phyloP scores from a whole-genome alignment of 768 basidiomycete genomes.

The Leccinellum albellum region DNA sequence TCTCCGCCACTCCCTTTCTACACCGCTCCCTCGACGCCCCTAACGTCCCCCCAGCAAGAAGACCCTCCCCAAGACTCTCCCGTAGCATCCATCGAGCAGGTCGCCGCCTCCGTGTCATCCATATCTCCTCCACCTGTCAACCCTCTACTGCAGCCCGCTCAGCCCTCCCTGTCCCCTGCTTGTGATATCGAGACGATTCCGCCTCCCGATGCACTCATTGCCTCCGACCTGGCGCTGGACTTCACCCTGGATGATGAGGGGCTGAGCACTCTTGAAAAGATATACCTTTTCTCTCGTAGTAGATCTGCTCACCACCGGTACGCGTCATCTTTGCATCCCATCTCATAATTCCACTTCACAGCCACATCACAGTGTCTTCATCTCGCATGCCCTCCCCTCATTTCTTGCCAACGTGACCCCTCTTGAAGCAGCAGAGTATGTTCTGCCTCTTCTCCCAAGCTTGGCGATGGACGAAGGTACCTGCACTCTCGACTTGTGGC shows the following conservation, averaged over 20 bases:
- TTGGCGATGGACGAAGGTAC: conserved; percentile 85
- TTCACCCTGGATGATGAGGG: conserved; percentile 70
- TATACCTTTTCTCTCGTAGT: conserved; percentile 85
- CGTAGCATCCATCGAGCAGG: conserved; percentile 15
- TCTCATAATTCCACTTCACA: conserved; percentile 6
- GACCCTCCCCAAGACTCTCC: conserved; percentile 25
- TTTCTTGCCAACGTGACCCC: conserved; percentile 76
- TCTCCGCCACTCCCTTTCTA: conserved; percentile 42
- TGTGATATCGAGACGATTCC: conserved; percentile 27
- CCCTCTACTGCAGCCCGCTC: conserved; percentile 18
- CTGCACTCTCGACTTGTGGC: conserved; percentile 5
- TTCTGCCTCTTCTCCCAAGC: conserved; percentile 81
- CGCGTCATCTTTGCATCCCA: conserved; percentile 6
- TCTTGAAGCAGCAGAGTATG: conserved; percentile 88
- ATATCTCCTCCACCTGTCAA: conserved; percentile 25
- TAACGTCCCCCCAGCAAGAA: conserved; percentile 39
- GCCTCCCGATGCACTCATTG: conserved; percentile 22
- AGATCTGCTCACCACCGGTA: conserved; percentile 59
- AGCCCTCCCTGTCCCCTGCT: conserved; percentile 20
- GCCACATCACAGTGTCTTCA: conserved; percentile 61
- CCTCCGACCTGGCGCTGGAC: conserved; percentile 33
- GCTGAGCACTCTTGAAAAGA: conserved; percentile 82
- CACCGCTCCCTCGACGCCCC: conserved; percentile 48
- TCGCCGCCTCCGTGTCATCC: conserved; percentile 17
- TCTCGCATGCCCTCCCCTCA: conserved; percentile 77